Evolutionary conservation across 179 eudicot species (phyloP).

Genomic region (Dionaea muscipula): DNA sequence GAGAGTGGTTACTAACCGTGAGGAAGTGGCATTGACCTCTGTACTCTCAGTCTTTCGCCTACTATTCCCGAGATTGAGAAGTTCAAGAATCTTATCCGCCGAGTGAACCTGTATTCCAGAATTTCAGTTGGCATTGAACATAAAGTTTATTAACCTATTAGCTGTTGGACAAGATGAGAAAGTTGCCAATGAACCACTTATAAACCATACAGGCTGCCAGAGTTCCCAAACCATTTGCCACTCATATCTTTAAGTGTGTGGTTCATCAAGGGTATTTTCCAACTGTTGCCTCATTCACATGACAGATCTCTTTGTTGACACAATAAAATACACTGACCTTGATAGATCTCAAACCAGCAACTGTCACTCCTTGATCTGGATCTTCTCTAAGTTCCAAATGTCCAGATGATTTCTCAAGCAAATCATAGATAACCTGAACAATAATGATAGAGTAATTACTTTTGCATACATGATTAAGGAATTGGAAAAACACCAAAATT

Average conservation of each 20-base stretch:
- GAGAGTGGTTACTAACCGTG: constrained; percentile 46
- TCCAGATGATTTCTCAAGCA: constrained; percentile 78
- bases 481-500: constrained; percentile 3
- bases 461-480: background rate
- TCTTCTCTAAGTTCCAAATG: constrained; percentile 84
- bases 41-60: constrained; percentile 83
- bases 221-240: background rate
- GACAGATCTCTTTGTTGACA: background rate
- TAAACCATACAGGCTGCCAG: no score
- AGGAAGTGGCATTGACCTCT: constrained; percentile 67
- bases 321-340: constrained; percentile 31
- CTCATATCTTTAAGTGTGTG: background rate
- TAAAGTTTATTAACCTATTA: background rate
- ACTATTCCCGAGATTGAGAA: constrained; percentile 68
- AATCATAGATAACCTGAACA: constrained; percentile 73
- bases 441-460: background rate
- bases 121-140: constrained; percentile 2
- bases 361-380: constrained; percentile 62
- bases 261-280: no score
- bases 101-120: constrained; percentile 47
- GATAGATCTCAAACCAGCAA: constrained; percentile 72
- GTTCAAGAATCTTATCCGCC: constrained; percentile 76
- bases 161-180: background rate
- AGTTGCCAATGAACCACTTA: background rate
- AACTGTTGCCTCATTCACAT: background rate